These are phyloP conservation scores for Calophaca sinica DNA, from an alignment of 306 rosid species.

Conservation along the genomic window DNA sequence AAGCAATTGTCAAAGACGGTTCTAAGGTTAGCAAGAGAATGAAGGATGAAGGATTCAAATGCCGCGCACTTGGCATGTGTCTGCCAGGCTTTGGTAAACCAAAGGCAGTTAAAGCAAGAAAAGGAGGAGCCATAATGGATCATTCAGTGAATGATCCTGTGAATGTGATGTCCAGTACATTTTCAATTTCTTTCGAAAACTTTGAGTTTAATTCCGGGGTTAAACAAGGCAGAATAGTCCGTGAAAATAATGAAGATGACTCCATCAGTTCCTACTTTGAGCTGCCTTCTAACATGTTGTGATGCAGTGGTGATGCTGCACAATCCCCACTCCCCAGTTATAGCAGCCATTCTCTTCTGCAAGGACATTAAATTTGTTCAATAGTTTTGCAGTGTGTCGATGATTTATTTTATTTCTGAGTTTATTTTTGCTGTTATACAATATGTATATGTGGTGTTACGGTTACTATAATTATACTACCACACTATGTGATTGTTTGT, in stretches of 20 bases:
- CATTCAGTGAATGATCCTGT: constrained; percentile 38
- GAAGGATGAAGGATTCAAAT: constrained; percentile 53
- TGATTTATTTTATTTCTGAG: no score
- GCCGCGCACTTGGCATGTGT: constrained; percentile 66
- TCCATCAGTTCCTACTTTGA: constrained; percentile 73
- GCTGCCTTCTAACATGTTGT: constrained; percentile 65
- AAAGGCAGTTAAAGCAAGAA: constrained; percentile 59
- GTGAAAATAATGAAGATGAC: constrained; percentile 57
- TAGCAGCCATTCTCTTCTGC: constrained; percentile 45
- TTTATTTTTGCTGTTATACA: not conserved
- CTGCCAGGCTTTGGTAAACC: constrained; percentile 69
- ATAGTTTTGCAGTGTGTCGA: not conserved
- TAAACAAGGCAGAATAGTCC: constrained; percentile 51
- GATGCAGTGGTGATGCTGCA: constrained; percentile 52
- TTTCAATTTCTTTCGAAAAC: constrained; percentile 76
- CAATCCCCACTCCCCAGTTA: constrained; percentile 47
- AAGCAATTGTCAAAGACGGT: no score
- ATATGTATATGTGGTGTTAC: not conserved
- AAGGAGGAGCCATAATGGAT: constrained; percentile 46
- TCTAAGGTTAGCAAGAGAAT: no score
- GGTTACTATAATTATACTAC: no score
- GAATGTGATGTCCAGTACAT: constrained; percentile 69
- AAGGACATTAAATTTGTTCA: not conserved
- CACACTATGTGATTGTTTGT: no score
- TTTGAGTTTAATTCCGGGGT: constrained; percentile 78